These are phyloP conservation scores for Batrachochytrium dendrobatidis DNA, from an alignment of 371 early-diverging fungal species.

Conservation along the genomic window DNA sequence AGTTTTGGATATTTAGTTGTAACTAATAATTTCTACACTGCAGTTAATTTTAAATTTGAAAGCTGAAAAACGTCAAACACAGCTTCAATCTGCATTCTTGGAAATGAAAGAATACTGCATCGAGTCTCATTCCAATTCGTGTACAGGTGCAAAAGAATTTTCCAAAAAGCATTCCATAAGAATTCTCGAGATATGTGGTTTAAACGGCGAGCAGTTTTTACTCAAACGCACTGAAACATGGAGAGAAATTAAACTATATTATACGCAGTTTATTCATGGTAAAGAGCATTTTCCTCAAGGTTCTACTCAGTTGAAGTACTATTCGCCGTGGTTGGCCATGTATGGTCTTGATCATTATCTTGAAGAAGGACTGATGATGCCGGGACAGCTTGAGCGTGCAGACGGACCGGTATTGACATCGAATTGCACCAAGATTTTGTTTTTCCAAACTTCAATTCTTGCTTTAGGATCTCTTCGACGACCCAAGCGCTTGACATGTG, in stretches of 20 bases:
- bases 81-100: conserved; percentile 14
- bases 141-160: conserved; percentile 36
- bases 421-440: conserved; percentile 48
- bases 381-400: conserved; percentile 63
- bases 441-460: conserved; percentile 54
- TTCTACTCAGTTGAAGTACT: conserved; percentile 43
- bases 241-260: conserved; percentile 25
- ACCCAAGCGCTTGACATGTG: conserved; percentile 62
- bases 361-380: conserved; percentile 46
- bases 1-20: neutral
- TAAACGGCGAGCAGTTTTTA: conserved; percentile 41
- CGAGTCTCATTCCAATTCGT: conserved; percentile 5
- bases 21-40: neutral
- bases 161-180: conserved; percentile 40
- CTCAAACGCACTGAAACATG: conserved; percentile 30
- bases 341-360: conserved; percentile 39
- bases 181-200: conserved; percentile 16
- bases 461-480: conserved; percentile 63
- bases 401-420: conserved; percentile 25
- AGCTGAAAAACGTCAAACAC: neutral
- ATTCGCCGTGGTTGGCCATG: conserved; percentile 60
- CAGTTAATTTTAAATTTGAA: neutral
- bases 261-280: conserved; percentile 26
- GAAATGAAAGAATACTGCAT: conserved; percentile 37
- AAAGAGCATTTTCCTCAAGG: conserved; percentile 19